Evolutionary conservation across 139 green algal species (phyloP), one percentile per base, ranked within the genome.

Genomic region (Tetradesmus lagerheimii): DNA sequence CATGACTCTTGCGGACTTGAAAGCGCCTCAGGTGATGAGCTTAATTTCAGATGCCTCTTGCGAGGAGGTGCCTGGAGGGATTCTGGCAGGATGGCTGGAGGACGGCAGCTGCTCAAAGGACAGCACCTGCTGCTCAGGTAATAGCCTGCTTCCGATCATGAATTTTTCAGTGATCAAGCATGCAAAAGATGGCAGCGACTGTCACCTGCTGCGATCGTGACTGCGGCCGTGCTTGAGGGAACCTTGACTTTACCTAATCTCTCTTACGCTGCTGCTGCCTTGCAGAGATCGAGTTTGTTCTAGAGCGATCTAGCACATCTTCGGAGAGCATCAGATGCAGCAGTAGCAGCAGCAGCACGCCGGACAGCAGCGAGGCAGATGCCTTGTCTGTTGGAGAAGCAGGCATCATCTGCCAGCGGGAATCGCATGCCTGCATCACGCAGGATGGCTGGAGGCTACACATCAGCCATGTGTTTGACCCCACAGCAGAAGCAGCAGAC

Each of bases 391-490:
- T 71, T 71, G 34, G 66, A 9, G 39, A 27, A 62, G 57, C 57
- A 38, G 62, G 25, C 25, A 2, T 25, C 27, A 75, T 62, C 77
- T 64, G 35, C 53, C 37, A 86, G 74, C 41, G 77, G 47, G 76
- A 88, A 4, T 66, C 76, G 1, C 87, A 90, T 37, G 11, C 20
- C 20, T 78, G 53, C 77, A 66, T 62, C 37, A 90, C 87, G 14
- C n/a, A 34, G 6, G 87, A 90, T 74, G 87, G 87, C 29, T 90
- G 87, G 87, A 34, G 38, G 29, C 47, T 90, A 43, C 87, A 90
- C 77, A 41, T 90, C 12, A 35, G 25, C 35, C 87, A 90, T 25
- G 77, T 89, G 6, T 74, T 66, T 14, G 87, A 90, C 27, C 87
- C 53, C 4, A n/a, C 41, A 29, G 53, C 76, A 62, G 77, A 67